Conservation (phyloP, 1,139 yeast species). For the Lizanozyma gosingica region DNA sequence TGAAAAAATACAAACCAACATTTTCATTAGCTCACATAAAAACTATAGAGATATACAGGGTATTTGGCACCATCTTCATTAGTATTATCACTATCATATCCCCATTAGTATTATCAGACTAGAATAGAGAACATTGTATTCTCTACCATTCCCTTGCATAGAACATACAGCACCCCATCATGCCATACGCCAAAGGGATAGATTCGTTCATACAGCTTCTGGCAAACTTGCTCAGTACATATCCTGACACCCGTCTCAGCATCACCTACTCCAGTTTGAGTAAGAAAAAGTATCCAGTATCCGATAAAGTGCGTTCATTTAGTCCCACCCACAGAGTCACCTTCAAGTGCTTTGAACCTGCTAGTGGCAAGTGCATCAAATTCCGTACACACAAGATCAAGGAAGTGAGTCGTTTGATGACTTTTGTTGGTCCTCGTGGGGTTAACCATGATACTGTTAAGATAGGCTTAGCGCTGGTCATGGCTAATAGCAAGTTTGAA, state of each 20-base stretch:
- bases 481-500: not conserved
- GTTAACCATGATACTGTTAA: constrained; percentile 17
- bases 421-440: constrained; percentile 83
- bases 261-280: not conserved
- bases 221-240: not conserved
- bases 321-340: constrained; percentile 20
- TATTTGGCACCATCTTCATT: no score
- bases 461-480: not conserved
- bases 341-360: constrained; percentile 68
- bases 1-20: no score
- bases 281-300: not conserved
- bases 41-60: no score
- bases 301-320: no score
- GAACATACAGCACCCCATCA: no score
- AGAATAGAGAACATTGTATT: no score
- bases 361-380: constrained; percentile 57
- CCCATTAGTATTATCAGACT: no score
- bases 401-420: constrained; percentile 69
- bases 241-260: not conserved
- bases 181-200: not conserved
- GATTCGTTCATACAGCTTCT: not conserved
- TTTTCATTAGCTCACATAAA: no score
- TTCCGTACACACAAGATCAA: constrained; percentile 57
- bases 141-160: no score
- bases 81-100: no score